Conservation (phyloP, 1,139 yeast species). For the Candida sojae region DNA sequence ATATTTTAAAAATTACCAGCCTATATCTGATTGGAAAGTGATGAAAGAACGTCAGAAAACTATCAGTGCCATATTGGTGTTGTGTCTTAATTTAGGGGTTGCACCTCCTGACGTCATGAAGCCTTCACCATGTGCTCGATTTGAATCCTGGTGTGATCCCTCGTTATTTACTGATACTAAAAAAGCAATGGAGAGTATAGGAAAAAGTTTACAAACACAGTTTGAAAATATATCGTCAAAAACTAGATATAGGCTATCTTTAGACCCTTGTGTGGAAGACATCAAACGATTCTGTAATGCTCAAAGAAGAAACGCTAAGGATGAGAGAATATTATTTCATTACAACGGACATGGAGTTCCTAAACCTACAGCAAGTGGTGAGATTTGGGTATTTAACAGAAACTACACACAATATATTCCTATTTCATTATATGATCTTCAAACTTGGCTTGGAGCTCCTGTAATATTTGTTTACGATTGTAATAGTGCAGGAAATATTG, state of each 20-base stretch:
- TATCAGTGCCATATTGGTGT: conserved; percentile 88
- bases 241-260: conserved; percentile 84
- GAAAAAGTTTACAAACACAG: conserved; percentile 82
- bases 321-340: conserved; percentile 86
- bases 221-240: conserved; percentile 87
- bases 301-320: conserved; percentile 86
- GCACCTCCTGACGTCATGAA: conserved; percentile 97
- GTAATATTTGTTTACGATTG: conserved; percentile 95
- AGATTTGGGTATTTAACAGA: conserved; percentile 96
- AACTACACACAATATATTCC: conserved; percentile 98
- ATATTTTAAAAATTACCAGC: conserved; percentile 57
- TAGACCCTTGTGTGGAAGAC: conserved; percentile 96
- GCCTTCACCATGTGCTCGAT: conserved; percentile 90
- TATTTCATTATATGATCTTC: conserved; percentile 87
- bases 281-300: conserved; percentile 90
- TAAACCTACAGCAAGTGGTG: conserved; percentile 96
- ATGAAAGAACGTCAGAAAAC: conserved; percentile 92
- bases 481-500: conserved; percentile 92
- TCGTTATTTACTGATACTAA: conserved; percentile 80
- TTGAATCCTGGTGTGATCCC: conserved; percentile 96
- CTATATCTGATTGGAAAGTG: conserved; percentile 86
- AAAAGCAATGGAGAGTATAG: conserved; percentile 89
- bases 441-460: conserved; percentile 98
- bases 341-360: conserved; percentile 99
- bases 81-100: conserved; percentile 90